phyloP scores from a whole-genome alignment of 1,284 basidiomycete species.

The Cutaneotrichosporon sp. region DNA sequence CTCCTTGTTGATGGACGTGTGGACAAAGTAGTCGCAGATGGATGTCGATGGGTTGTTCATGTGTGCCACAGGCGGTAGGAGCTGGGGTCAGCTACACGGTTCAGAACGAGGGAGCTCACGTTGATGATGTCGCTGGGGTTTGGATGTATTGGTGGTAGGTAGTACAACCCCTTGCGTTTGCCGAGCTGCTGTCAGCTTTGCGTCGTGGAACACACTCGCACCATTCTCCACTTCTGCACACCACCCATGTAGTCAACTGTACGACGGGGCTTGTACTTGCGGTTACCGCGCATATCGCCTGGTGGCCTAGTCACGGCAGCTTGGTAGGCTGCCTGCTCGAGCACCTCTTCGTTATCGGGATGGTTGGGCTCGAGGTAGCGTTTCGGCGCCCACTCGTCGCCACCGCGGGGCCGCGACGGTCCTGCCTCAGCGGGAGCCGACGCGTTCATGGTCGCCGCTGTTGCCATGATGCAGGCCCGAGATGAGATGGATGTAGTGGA shows the following conservation, averaged over 20 bases:
- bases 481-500: background rate
- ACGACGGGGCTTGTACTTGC: slow-evolving; percentile 83
- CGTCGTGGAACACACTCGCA: slow-evolving; percentile 48
- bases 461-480: background rate
- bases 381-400: slow-evolving; percentile 51
- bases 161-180: slow-evolving; percentile 67
- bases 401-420: slow-evolving; percentile 24
- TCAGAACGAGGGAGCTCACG: slow-evolving; percentile 51
- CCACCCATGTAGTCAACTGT: slow-evolving; percentile 92
- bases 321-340: slow-evolving; percentile 68
- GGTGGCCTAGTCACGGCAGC: slow-evolving; percentile 54
- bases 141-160: slow-evolving; percentile 69
- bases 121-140: slow-evolving; percentile 77
- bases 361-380: slow-evolving; percentile 53
- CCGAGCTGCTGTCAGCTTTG: slow-evolving; percentile 53
- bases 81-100: slow-evolving; percentile 51
- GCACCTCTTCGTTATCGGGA: slow-evolving; percentile 68
- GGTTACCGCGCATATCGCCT: slow-evolving; percentile 57
- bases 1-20: slow-evolving; percentile 98
- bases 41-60: slow-evolving; percentile 82
- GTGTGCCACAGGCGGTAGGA: slow-evolving; percentile 87
- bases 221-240: slow-evolving; percentile 74
- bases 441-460: background rate
- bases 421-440: slow-evolving; percentile 18
- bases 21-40: slow-evolving; percentile 89